Percentiles rank a stretch among this genome's conserved stretches.
phyloP scores from a whole-genome alignment of 768 basidiomycete species.

The Termitomyces bulborhizus region DNA sequence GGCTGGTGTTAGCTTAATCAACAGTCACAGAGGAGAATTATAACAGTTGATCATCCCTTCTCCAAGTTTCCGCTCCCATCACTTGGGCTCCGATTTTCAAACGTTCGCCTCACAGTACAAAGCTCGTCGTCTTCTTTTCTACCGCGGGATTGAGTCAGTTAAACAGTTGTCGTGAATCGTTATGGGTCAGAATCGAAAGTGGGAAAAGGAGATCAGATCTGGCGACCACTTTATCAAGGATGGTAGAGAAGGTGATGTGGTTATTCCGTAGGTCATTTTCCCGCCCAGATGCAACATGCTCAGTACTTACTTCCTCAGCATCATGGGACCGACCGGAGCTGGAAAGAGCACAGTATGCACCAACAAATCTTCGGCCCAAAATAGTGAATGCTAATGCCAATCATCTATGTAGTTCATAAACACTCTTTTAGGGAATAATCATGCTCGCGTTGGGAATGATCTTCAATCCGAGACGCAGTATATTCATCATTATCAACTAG shows the following conservation, averaged over 20 bases:
- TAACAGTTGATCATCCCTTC: not conserved
- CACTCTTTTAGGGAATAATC: not conserved
- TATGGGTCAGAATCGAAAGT: slow-evolving; percentile 1
- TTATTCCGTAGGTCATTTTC: slow-evolving; percentile 2
- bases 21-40: not conserved
- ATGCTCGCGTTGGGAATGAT: slow-evolving; percentile 2
- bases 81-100: too few relatives aligned
- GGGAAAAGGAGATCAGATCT: slow-evolving; percentile 4
- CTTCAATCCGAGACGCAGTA: slow-evolving; percentile 4
- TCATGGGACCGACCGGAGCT: slow-evolving; percentile 4
- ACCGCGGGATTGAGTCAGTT: not conserved
- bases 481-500: slow-evolving; percentile 5
- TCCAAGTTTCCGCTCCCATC: not conserved
- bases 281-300: not conserved
- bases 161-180: not conserved
- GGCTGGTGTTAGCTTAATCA: not conserved
- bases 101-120: too few relatives aligned
- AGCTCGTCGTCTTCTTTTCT: not conserved
- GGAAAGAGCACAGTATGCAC: slow-evolving; percentile 7
- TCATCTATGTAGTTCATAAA: slow-evolving; percentile 2
- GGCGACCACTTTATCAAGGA: slow-evolving; percentile 1
- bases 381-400: not conserved
- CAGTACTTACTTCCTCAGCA: not conserved
- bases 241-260: slow-evolving; percentile 2
- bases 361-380: not conserved